A percentile compares a stretch with the other conserved stretches of the same genome.
phyloP scores from a whole-genome alignment of 2,329 filamentous ascomycete genomes.

The Passalora sequoiae region DNA sequence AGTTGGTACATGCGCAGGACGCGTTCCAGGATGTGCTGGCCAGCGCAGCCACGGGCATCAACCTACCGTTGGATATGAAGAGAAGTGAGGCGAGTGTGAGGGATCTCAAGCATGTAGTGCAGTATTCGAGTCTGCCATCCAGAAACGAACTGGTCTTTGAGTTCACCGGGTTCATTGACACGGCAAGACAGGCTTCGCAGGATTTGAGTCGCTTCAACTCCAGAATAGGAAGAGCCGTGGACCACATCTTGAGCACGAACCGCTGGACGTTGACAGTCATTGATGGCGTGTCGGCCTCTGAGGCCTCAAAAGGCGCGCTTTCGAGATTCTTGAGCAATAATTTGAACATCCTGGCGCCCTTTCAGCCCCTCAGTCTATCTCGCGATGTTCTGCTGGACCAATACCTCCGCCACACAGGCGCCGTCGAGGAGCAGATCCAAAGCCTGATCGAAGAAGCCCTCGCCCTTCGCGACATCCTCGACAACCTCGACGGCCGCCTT shows the following conservation, averaged over 20 bases:
- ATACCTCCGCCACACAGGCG: conserved; percentile 66
- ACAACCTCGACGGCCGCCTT: conserved; percentile 64
- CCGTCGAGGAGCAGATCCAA: conserved; percentile 65
- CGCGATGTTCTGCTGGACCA: conserved; percentile 63
- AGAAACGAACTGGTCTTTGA: conserved; percentile 68
- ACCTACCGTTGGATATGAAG: conserved; percentile 73
- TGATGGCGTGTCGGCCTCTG: conserved; percentile 51
- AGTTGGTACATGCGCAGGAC: conserved; percentile 68
- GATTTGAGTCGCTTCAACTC: conserved; percentile 72
- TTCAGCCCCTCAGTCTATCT: conserved; percentile 55
- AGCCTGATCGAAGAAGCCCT: conserved; percentile 66
- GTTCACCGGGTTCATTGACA: conserved; percentile 70
- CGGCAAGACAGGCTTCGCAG: conserved; percentile 58
- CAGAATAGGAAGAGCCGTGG: conserved; percentile 67
- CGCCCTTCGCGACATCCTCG: conserved; percentile 59
- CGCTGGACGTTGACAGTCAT: conserved; percentile 68
- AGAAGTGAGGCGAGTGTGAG: conserved; percentile 67
- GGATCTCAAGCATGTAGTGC: conserved; percentile 67
- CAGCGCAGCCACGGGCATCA: conserved; percentile 59
- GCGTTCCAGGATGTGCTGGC: conserved; percentile 71
- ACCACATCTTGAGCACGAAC: conserved; percentile 69
- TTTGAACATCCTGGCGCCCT: conserved; percentile 52
- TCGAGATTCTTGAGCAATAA: conserved; percentile 41
- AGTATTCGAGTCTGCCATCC: conserved; percentile 62
- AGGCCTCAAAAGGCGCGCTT: conserved; percentile 38